Conservation (phyloP, 2,329 filamentous ascomycete species). For the Aspergillus neoniger region DNA sequence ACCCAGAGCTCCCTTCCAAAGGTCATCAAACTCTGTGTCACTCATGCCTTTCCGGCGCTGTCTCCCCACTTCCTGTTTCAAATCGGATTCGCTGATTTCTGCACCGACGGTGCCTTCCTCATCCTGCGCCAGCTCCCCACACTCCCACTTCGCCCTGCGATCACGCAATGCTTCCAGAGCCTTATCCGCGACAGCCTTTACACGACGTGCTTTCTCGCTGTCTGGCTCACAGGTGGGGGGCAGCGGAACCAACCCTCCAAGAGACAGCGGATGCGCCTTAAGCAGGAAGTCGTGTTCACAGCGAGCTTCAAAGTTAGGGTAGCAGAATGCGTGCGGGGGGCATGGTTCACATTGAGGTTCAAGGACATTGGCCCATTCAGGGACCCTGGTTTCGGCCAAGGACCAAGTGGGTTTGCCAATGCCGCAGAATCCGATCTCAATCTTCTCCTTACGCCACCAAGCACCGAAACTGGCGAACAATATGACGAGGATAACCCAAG, state of each 20-base stretch:
- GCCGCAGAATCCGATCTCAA: conserved; percentile 94
- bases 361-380: conserved; percentile 69
- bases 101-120: conserved; percentile 63
- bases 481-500: conserved; percentile 70
- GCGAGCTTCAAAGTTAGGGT: conserved; percentile 70
- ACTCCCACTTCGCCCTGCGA: conserved; percentile 85
- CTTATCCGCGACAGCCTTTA: conserved; percentile 84
- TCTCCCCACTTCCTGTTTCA: conserved; percentile 74
- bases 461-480: conserved; percentile 71
- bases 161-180: conserved; percentile 84
- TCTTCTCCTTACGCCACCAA: conserved; percentile 92
- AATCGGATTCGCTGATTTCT: conserved; percentile 67
- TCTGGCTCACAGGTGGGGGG: conserved; percentile 93
- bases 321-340: conserved; percentile 87
- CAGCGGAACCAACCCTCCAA: conserved; percentile 78
- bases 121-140: conserved; percentile 70
- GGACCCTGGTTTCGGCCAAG: conserved; percentile 65
- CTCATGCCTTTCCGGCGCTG: conserved; percentile 81
- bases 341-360: conserved; percentile 87
- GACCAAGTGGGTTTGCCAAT: conserved; percentile 67
- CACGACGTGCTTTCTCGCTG: conserved; percentile 82
- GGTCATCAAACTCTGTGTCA: conserved; percentile 86
- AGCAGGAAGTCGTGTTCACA: conserved; percentile 89
- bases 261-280: conserved; percentile 77
- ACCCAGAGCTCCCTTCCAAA: conserved; percentile 58